These are phyloP conservation scores for Brassica rapa DNA, from an alignment of 345 rosid genomes.

Conservation along the genomic window DNA sequence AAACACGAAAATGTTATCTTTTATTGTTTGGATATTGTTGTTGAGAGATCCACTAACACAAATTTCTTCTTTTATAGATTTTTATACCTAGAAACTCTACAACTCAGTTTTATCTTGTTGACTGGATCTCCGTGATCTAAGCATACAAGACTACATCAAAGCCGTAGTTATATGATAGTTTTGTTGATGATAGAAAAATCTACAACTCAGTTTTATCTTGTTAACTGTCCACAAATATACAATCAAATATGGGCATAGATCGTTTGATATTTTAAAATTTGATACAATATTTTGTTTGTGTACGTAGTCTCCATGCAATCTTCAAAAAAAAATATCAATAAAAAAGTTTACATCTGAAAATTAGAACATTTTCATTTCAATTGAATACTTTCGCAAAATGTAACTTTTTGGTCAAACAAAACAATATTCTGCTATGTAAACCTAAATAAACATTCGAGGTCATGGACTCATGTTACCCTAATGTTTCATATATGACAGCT, in stretches of 20 bases:
- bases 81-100: background rate
- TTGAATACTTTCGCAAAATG: background rate
- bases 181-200: background rate
- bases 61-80: background rate
- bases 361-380: background rate
- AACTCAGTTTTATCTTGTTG: background rate
- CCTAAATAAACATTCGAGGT: background rate
- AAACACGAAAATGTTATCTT: background rate
- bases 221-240: background rate
- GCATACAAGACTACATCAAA: conserved; percentile 22
- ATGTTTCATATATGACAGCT: conserved; percentile 40
- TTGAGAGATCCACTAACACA: conserved; percentile 16
- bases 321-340: background rate
- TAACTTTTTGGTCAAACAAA: background rate
- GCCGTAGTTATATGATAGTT: background rate
- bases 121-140: conserved; percentile 8
- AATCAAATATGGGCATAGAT: background rate
- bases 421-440: background rate
- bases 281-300: background rate
- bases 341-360: background rate
- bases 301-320: background rate
- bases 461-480: background rate
- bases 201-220: background rate
- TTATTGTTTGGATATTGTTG: conserved; percentile 22
- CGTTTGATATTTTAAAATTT: background rate